Percentiles rank a stretch among this genome's conserved stretches.
Conservation (phyloP, 1,284 basidiomycete species). For the Marasmius oreades region DNA sequence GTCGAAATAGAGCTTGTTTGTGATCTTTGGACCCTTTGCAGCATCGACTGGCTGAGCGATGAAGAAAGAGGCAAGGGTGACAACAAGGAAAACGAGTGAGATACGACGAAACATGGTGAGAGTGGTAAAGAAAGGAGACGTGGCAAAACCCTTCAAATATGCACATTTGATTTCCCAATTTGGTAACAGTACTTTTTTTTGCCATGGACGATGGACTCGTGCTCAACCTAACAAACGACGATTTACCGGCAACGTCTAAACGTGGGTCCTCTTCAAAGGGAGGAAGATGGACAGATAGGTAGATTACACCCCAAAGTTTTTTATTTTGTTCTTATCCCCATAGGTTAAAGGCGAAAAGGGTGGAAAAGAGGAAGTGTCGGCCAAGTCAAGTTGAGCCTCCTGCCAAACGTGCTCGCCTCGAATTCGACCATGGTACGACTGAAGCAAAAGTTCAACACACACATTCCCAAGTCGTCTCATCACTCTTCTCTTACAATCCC, state of each 20-base stretch:
- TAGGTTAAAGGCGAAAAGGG: constrained; percentile 65
- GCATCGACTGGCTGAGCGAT: constrained; percentile 67
- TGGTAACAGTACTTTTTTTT: neutral
- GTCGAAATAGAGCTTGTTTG: constrained; percentile 92
- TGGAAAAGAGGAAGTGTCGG: constrained; percentile 56
- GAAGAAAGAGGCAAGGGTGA: constrained; percentile 67
- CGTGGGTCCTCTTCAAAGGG: constrained; percentile 49
- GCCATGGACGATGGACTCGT: constrained; percentile 68
- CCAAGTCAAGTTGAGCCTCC: constrained; percentile 33
- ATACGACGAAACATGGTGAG: constrained; percentile 56
- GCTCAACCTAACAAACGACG: constrained; percentile 57
- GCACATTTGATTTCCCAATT: neutral
- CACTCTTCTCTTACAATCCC: constrained; percentile 85
- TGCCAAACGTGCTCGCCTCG: constrained; percentile 48
- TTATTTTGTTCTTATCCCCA: constrained; percentile 26
- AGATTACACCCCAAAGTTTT: constrained; percentile 19
- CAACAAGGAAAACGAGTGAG: constrained; percentile 57
- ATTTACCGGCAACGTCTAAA: constrained; percentile 27
- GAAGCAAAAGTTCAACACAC: constrained; percentile 19
- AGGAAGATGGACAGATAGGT: constrained; percentile 86
- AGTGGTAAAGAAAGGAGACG: constrained; percentile 23
- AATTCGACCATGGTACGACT: constrained; percentile 18
- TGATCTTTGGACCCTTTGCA: constrained; percentile 81
- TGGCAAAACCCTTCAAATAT: constrained; percentile 18
- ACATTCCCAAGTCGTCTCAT: constrained; percentile 79